phyloP scores from a whole-genome alignment of 2,329 filamentous ascomycete genomes.

The Ceratocystis smalleyi region DNA sequence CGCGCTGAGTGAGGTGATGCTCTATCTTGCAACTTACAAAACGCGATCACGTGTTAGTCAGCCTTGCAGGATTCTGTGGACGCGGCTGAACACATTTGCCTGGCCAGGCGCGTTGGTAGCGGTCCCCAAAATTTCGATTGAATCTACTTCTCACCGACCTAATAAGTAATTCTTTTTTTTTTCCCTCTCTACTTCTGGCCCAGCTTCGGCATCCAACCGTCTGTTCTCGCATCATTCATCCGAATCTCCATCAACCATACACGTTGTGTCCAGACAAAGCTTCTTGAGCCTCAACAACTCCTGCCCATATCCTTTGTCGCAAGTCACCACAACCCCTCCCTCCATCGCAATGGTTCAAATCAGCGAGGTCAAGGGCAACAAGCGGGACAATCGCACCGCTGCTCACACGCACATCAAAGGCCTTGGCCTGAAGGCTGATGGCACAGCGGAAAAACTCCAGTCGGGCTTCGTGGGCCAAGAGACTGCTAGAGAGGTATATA shows the following conservation, averaged over 20 bases:
- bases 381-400: conserved; percentile 88
- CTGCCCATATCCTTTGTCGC: neutral
- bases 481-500: conserved; percentile 65
- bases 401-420: conserved; percentile 97
- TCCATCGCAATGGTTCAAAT: conserved; percentile 58
- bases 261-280: neutral
- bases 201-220: neutral
- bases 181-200: neutral
- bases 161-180: neutral
- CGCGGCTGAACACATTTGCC: conserved; percentile 15
- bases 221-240: too few species aligned
- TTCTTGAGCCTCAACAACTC: neutral
- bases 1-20: neutral
- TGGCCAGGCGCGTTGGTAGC: conserved; percentile 10
- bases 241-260: too few species aligned
- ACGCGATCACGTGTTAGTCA: conserved; percentile 14
- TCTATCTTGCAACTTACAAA: too few species aligned
- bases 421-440: conserved; percentile 72
- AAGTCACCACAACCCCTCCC: neutral
- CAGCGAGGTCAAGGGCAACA: conserved; percentile 86
- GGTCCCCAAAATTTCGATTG: conserved; percentile 8
- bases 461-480: conserved; percentile 83
- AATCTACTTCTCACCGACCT: neutral
- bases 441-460: conserved; percentile 62
- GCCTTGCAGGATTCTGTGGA: conserved; percentile 15